These are phyloP conservation scores for Aspergillus novoparasiticus DNA, from an alignment of 2,329 filamentous ascomycete genomes.

Conservation along the genomic window DNA sequence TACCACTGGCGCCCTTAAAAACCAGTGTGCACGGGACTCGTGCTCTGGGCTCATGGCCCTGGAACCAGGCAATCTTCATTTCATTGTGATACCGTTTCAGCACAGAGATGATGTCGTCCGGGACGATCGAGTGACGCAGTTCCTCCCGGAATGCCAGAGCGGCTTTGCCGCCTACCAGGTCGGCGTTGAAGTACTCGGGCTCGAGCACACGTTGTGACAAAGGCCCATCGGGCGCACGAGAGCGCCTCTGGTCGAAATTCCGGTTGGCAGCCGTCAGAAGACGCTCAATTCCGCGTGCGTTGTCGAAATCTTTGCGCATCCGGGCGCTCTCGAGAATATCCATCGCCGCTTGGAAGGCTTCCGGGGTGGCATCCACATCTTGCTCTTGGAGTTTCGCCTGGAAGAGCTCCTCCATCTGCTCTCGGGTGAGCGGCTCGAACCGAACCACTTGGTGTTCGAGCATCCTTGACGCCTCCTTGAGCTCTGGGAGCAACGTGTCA, in stretches of 20 bases:
- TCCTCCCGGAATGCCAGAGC: conserved; percentile 19
- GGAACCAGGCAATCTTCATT: conserved; percentile 23
- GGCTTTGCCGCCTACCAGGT: conserved; percentile 10
- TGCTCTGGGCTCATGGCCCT: conserved; percentile 16
- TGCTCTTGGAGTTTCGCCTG: conserved; percentile 19
- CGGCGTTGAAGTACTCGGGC: conserved; percentile 16
- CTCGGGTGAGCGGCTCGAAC: conserved; percentile 15
- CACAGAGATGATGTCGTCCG: conserved; percentile 21
- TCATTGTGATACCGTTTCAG: conserved; percentile 24
- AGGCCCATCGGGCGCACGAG: neutral
- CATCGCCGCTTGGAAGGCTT: conserved; percentile 21
- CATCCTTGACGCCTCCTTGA: conserved; percentile 8
- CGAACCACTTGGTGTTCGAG: conserved; percentile 15
- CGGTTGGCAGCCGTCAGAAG: conserved; percentile 20
- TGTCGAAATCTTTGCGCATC: conserved; percentile 24
- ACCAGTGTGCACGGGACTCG: conserved; percentile 20
- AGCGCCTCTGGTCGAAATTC: conserved; percentile 17
- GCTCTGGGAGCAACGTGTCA: conserved; percentile 17
- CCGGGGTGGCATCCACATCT: conserved; percentile 18
- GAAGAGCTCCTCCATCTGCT: conserved; percentile 21
- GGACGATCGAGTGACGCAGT: conserved; percentile 19
- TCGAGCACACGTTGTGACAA: conserved; percentile 16
- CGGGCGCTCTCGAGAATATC: conserved; percentile 19
- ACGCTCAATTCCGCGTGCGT: conserved; percentile 21
- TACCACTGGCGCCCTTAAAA: conserved; percentile 24